These are phyloP conservation scores for Cercospora janseana DNA, from an alignment of 2,329 filamentous ascomycete species.

Conservation along the genomic window DNA sequence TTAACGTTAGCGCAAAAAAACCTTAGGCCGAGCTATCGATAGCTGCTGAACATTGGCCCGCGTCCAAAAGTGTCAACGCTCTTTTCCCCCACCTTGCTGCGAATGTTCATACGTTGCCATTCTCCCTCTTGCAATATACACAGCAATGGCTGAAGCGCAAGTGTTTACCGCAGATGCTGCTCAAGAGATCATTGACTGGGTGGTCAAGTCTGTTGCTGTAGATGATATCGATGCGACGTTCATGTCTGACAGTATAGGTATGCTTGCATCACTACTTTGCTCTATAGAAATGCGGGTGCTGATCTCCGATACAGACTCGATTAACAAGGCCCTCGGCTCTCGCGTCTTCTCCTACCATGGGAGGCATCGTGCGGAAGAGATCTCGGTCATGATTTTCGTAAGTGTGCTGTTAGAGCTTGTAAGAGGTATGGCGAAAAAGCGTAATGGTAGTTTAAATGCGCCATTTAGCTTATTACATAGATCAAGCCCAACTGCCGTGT, in stretches of 20 bases:
- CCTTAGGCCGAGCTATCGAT: conserved; percentile 10
- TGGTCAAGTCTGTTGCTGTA: conserved; percentile 42
- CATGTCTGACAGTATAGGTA: conserved; percentile 54
- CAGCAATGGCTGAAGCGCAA: conserved; percentile 31
- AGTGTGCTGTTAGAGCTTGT: no score
- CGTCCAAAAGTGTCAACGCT: background rate
- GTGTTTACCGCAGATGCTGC: conserved; percentile 36
- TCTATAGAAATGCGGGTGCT: background rate
- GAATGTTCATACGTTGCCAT: background rate
- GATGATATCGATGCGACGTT: conserved; percentile 56
- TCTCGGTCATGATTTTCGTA: no score
- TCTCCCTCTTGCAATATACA: background rate
- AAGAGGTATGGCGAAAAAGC: no score
- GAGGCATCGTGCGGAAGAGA: no score
- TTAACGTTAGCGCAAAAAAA: no score
- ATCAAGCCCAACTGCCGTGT: no score
- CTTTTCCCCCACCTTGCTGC: background rate
- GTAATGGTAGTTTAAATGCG: no score
- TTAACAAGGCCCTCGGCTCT: conserved; percentile 53
- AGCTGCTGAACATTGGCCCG: conserved; percentile 8
- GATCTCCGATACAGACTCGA: conserved; percentile 46
- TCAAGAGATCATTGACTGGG: conserved; percentile 29
- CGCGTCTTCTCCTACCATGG: conserved; percentile 54
- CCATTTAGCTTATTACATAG: no score
- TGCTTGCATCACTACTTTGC: background rate